phyloP scores from a whole-genome alignment of 768 basidiomycete genomes.

The Sarcodon sp. region DNA sequence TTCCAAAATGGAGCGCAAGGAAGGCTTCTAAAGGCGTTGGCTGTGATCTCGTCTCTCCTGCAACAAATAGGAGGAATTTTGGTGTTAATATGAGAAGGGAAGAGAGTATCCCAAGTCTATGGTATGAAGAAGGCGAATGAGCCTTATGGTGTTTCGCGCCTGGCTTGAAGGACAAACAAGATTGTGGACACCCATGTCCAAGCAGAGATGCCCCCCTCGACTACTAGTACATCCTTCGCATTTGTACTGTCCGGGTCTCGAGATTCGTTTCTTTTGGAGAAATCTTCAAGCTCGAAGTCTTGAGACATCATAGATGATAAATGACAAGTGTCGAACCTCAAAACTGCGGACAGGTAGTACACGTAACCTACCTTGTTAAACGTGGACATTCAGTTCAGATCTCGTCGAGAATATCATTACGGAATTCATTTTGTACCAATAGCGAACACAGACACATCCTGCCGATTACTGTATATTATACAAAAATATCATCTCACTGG shows the following conservation, averaged over 20 bases:
- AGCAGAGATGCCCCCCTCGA: conserved; percentile 16
- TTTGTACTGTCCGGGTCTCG: not conserved
- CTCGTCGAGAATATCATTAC: not conserved
- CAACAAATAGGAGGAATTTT: conserved; percentile 53
- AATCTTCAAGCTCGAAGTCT: conserved; percentile 26
- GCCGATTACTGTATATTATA: conserved; percentile 3
- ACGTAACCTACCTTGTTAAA: too few relatives aligned
- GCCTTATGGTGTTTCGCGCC: not conserved
- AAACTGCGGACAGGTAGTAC: too few relatives aligned
- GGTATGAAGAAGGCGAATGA: not conserved
- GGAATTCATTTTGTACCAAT: conserved; percentile 8
- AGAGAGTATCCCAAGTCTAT: conserved; percentile 13
- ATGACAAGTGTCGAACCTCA: too few relatives aligned
- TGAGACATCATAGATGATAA: conserved; percentile 13
- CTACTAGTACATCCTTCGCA: conserved; percentile 5
- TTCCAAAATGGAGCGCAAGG: conserved; percentile 52
- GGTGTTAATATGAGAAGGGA: conserved; percentile 34
- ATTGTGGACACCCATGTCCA: conserved; percentile 27
- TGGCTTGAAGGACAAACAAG: conserved; percentile 12
- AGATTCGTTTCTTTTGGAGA: conserved; percentile 11
- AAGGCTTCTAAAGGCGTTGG: conserved; percentile 61
- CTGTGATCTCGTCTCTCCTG: conserved; percentile 27
- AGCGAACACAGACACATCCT: conserved; percentile 6
- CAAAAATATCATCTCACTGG: conserved; percentile 8
- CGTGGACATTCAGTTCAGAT: too few relatives aligned